Conservation (phyloP, 345 rosid genomes). For the Cardamine resedifolia region DNA sequence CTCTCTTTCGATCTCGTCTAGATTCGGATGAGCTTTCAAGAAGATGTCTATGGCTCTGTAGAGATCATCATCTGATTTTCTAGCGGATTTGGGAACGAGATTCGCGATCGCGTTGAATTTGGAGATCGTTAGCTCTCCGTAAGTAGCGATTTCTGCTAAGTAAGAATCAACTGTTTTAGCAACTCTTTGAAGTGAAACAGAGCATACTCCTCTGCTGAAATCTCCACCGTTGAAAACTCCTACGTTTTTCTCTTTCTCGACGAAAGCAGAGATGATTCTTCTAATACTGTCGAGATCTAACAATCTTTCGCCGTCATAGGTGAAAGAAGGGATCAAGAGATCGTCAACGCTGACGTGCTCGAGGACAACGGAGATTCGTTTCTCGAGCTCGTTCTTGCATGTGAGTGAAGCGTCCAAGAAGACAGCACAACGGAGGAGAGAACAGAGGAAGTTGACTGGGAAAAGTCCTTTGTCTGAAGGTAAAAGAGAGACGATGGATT, state of each 20-base stretch:
- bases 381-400: conserved; percentile 81
- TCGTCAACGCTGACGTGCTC: conserved; percentile 82
- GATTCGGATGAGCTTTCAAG: conserved; percentile 86
- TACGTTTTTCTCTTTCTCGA: conserved; percentile 81
- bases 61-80: conserved; percentile 79
- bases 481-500: conserved; percentile 62
- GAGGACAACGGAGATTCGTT: conserved; percentile 61
- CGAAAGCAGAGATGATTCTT: conserved; percentile 62
- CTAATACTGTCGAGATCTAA: conserved; percentile 83
- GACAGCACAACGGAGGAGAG: conserved; percentile 81
- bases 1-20: conserved; percentile 91
- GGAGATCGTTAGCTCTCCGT: conserved; percentile 60
- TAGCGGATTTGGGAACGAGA: conserved; percentile 67
- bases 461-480: conserved; percentile 77
- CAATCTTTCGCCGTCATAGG: conserved; percentile 83
- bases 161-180: conserved; percentile 72
- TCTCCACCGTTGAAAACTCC: conserved; percentile 76
- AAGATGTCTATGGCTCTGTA: conserved; percentile 87
- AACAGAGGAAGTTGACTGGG: conserved; percentile 77
- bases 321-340: conserved; percentile 71
- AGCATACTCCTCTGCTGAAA: conserved; percentile 45
- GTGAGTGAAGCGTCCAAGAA: conserved; percentile 56
- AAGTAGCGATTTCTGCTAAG: conserved; percentile 72
- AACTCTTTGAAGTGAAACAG: conserved; percentile 61
- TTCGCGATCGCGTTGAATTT: conserved; percentile 85